Evolutionary conservation across 768 basidiomycete species (phyloP), one percentile per base, ranked within the genome.

Genomic region (Amanita pseudoporphyria): DNA sequence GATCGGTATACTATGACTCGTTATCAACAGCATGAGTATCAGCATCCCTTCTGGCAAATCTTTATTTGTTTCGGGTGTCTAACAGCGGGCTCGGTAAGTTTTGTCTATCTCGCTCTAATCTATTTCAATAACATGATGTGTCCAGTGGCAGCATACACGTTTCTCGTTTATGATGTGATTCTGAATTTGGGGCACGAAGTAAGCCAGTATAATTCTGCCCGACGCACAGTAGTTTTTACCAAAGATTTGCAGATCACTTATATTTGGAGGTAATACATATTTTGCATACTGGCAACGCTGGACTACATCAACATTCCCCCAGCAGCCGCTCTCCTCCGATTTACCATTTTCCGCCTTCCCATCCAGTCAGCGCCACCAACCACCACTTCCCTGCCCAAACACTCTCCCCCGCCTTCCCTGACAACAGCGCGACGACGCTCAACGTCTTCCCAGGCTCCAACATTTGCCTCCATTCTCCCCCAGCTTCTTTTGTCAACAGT

Each of bases 311-410:
- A 45, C 21, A 35, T 45, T 9, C 44, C 44, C 10, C 30, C 44
- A 3, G 44, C 32, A 6, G 44, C 44, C 12, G 32, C 18, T n/a
- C 44, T 22, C 48, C 18, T 40, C 30, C 42, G 35, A 21, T 12
- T 52, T 6, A 46, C 51, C 35, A 36, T n/a, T 31, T 45, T 41
- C 18, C 33, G 51, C 28, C 38, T 58, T 13, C 56, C 62, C 38
- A 64, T 72, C 6, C 64, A 66, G 10, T 69, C 72, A 14, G 70
- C 69, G 2, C 66, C 41, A 14, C 26, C 9, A 28, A 42, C 28
- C 26, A 42, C n/a, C 14, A 74, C 77, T 0, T 57, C 71, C 9
- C 57, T 83, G 22, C 73, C 76, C 5, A 58, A 67, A 12, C 64
- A 66, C 3, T 66, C 64, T 1, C 65, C 67, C 22, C 63, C 68